A percentile compares a stretch with the other conserved stretches of the same genome.
Conservation (phyloP, 23 red algal genomes). For the Chondrus crispus region DNA sequence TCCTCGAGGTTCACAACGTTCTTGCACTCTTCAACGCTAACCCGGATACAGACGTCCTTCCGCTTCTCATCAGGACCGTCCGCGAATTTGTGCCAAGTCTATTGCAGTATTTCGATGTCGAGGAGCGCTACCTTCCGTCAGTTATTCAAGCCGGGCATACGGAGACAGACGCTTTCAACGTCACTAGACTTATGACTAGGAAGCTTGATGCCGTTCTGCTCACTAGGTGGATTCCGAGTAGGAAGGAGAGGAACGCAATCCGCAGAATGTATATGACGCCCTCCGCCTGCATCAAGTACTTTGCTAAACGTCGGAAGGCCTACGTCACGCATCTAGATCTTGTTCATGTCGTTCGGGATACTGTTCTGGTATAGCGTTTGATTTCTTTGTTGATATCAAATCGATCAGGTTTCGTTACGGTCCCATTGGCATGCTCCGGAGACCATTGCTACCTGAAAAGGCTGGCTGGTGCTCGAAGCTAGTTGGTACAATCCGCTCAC, state of each 20-base stretch:
- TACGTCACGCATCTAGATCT: background rate
- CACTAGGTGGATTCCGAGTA: constrained; percentile 9
- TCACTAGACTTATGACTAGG: constrained; percentile 32
- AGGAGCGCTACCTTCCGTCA: constrained; percentile 29
- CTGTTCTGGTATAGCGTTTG: no score
- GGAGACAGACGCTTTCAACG: constrained; percentile 34
- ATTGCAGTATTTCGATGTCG: constrained; percentile 21
- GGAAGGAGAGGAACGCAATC: background rate
- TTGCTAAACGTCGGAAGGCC: background rate
- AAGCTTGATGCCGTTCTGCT: constrained; percentile 37
- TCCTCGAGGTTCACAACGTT: constrained; percentile 16
- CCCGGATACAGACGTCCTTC: constrained; percentile 27
- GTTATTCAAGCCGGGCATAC: constrained; percentile 27
- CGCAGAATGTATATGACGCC: background rate
- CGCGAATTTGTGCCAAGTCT: constrained; percentile 14
- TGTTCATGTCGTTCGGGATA: no score
- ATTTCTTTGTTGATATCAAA: no score
- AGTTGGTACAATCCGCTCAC: no score
- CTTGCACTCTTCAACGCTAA: constrained; percentile 28
- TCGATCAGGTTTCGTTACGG: no score
- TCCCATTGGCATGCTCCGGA: no score
- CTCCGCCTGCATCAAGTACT: background rate
- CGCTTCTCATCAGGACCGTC: constrained; percentile 29
- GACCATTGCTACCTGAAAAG: no score
- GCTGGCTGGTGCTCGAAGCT: no score